Base-by-base conservation (phyloP, 192 early-diverging fungal genomes). In the Rhizoclosmatium globosum region DNA sequence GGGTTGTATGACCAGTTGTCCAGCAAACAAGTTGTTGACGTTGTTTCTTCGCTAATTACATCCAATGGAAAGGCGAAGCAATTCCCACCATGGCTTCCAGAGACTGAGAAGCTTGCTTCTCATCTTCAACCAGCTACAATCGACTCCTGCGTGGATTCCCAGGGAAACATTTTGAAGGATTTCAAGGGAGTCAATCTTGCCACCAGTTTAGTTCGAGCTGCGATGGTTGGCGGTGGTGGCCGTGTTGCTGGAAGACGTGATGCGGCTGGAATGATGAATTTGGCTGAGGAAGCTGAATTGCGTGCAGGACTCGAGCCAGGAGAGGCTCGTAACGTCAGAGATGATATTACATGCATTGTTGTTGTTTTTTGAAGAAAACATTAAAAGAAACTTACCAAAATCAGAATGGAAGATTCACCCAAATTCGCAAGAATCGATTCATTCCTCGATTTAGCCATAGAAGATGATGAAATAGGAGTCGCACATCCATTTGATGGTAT, bases 1-100 rank as follows among this genome's bases (percentile, higher is more conserved):
- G 88, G 88, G 1, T 67, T 89, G n/a, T 89, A 79, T 79, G 88
- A 89, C 70, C 70, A 81, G 6, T 61, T 89, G 21, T 61, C 21
- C 73, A 67, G 39, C 53, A 81, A 86, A 7, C 69, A 85, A 47
- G 69, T 64, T 13, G 84, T 82, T 17, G 74, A 84, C 45, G 47
- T 83, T 39, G 74, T 89, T 21, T 60, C 72, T 19, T 41, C 38
- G 19, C 21, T 68, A 46, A 21, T 68, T 1, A 11, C 19, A 17
- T 9, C 13, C 38, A 53, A 53, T 42, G 21, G 21, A 21, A 4
- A 15, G 6, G 1, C 45, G 44, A 45, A 46, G 66, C n/a, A 45
- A 42, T 71, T 71, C 43, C 70, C 70, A 2, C 70, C 70, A 2
- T 71, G 70, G 70, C n/a, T 71, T 13, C 23, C 47, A 17, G 38